Evolutionary conservation across 2,329 filamentous ascomycete genomes (phyloP), one percentile per base, ranked within the genome.

Genomic region (Didymella keratinophila): DNA sequence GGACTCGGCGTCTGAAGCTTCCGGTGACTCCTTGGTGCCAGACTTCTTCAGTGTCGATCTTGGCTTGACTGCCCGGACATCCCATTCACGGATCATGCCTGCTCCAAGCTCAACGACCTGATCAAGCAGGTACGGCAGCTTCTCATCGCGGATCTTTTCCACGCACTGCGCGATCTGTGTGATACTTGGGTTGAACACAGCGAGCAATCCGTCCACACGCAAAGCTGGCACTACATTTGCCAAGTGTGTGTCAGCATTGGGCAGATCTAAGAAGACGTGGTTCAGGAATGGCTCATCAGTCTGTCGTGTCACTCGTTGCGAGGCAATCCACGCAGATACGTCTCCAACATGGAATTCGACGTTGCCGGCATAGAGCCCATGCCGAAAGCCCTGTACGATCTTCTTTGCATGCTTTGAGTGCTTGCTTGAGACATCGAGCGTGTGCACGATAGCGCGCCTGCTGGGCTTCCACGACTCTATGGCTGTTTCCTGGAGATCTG

Each of bases 161-260:
- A 88, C 79, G 58, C 88, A 90, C 5, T 87, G 83, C 39, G 83
- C 86, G 54, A 94, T 89, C 74, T 94, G 91, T 10, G 90, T 93
- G 58, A 95, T 87, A 66, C 87, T 91, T 0, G 91, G 91, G 63
- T 87, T 87, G 78, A 93, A 95, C 1, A 92, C 82, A 14, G 89
- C 80, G 30, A 94, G 78, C 9, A 85, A 79, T 0, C 87, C 90
- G 68, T 90, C 85, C 1, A 84, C 81, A 37, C 84, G 84, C 52
- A 95, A 76, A 14, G 87, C 85, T n/a, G 80, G 71, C 5, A 83
- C 78, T 21, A 88, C 79, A 25, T 78, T 78, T 1, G 77, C 75
- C 16, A 87, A 61, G 61, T 85, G 81, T 11, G 73, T 64, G 51
- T 91, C 80, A 2, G 88, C 83, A 28, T 81, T 82, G 0, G 91